Conservation (phyloP, 495 filamentous ascomycete genomes). For the Neurospora sp. region DNA sequence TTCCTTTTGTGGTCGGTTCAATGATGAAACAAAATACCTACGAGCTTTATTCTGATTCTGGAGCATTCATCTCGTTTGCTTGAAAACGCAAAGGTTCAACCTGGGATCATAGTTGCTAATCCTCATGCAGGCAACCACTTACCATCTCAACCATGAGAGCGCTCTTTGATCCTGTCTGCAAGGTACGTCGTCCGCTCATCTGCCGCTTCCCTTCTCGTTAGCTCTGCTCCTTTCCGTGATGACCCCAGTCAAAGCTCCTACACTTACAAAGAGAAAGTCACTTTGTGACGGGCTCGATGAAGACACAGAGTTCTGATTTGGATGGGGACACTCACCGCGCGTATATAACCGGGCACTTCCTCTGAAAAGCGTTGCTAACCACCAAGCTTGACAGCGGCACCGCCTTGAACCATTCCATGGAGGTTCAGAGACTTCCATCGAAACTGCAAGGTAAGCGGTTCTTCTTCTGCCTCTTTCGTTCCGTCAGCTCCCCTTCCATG, state of each 20-base stretch:
- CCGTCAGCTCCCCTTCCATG: neutral
- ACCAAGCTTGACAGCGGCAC: neutral
- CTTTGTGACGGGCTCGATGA: neutral
- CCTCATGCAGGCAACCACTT: neutral
- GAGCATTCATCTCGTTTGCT: neutral
- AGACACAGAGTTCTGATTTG: neutral
- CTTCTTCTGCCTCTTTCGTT: neutral
- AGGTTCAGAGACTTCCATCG: neutral
- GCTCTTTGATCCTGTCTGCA: neutral
- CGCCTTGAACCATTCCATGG: neutral
- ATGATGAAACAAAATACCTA: neutral
- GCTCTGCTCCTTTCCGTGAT: neutral
- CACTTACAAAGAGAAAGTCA: neutral
- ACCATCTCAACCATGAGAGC: neutral
- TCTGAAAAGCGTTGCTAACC: neutral
- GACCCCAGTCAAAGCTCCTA: neutral
- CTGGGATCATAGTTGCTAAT: neutral
- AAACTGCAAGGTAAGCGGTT: neutral
- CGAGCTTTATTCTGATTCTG: neutral
- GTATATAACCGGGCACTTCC: neutral
- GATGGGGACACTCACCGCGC: neutral
- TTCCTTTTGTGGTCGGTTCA: neutral
- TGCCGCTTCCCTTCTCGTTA: neutral
- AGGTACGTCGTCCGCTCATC: neutral
- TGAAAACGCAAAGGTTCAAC: neutral